Evolutionary conservation across 2,329 filamentous ascomycete genomes (phyloP).

Genomic region (Arthrinium phaeospermum): DNA sequence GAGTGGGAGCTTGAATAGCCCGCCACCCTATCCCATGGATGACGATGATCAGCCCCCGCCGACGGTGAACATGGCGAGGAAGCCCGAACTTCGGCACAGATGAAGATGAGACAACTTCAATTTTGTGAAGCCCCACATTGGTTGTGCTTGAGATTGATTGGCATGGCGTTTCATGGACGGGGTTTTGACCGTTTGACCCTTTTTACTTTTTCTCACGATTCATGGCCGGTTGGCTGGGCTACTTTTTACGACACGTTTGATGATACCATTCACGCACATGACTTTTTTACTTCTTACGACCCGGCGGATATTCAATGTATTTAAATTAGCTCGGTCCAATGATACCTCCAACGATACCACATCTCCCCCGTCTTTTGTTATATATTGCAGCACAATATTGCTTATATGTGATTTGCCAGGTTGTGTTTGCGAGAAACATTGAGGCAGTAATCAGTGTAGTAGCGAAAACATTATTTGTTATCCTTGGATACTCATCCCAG

Average conservation of each 20-base stretch:
- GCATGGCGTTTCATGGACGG: slow-evolving; percentile 9
- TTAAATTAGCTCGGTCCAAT: neutral
- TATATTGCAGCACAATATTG: neutral
- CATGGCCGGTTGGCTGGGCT: slow-evolving; percentile 24
- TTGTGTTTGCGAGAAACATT: neutral
- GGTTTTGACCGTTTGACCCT: neutral
- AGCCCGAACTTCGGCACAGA: slow-evolving; percentile 73
- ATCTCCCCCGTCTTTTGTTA: neutral
- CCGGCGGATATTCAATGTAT: neutral
- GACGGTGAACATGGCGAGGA: slow-evolving; percentile 81
- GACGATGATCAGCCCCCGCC: slow-evolving; percentile 78
- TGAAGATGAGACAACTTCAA: slow-evolving; percentile 33
- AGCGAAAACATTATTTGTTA: neutral
- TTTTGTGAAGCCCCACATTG: neutral
- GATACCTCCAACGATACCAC: neutral
- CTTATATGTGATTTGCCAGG: neutral
- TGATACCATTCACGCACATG: slow-evolving; percentile 29
- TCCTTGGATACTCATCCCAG: neutral
- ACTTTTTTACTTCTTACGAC: neutral
- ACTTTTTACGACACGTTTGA: slow-evolving; percentile 25
- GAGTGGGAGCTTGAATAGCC: slow-evolving; percentile 32
- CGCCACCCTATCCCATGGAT: slow-evolving; percentile 79
- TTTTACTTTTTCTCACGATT: neutral
- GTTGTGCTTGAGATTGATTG: neutral
- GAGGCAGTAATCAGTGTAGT: neutral